A percentile compares a stretch with the other conserved stretches of the same genome.
Conservation (phyloP, 2,329 filamentous ascomycete genomes). For the Amphichorda felina region DNA sequence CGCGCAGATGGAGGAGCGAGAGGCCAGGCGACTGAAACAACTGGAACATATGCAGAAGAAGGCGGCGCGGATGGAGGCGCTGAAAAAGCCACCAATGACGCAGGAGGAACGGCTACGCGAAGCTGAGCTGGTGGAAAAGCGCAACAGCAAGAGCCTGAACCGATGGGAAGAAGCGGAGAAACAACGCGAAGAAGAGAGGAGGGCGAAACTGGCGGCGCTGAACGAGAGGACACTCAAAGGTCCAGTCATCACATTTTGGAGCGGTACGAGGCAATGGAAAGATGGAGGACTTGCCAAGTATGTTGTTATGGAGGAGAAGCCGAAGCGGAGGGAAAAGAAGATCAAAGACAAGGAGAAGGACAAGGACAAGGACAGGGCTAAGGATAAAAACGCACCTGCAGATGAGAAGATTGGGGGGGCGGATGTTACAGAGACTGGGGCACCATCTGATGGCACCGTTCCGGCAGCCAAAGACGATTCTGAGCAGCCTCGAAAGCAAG, state of each 20-base stretch:
- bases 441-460: neutral
- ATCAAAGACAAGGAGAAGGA: constrained; percentile 15
- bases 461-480: neutral
- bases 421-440: neutral
- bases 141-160: constrained; percentile 82
- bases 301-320: constrained; percentile 46
- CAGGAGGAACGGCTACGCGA: constrained; percentile 77
- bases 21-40: constrained; percentile 59
- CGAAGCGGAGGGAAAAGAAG: constrained; percentile 44
- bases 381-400: neutral
- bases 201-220: constrained; percentile 73
- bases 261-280: constrained; percentile 74
- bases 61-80: constrained; percentile 58
- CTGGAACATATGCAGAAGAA: constrained; percentile 55
- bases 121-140: constrained; percentile 70
- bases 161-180: constrained; percentile 92
- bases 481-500: neutral
- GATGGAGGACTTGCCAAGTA: constrained; percentile 36
- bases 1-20: constrained; percentile 62
- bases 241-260: constrained; percentile 86
- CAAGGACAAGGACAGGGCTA: neutral
- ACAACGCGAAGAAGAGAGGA: constrained; percentile 71
- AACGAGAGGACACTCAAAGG: constrained; percentile 80
- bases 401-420: neutral
- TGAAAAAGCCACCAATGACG: constrained; percentile 72